phyloP scores from a whole-genome alignment of 306 rosid species.

The Ochetophila trinervis region DNA sequence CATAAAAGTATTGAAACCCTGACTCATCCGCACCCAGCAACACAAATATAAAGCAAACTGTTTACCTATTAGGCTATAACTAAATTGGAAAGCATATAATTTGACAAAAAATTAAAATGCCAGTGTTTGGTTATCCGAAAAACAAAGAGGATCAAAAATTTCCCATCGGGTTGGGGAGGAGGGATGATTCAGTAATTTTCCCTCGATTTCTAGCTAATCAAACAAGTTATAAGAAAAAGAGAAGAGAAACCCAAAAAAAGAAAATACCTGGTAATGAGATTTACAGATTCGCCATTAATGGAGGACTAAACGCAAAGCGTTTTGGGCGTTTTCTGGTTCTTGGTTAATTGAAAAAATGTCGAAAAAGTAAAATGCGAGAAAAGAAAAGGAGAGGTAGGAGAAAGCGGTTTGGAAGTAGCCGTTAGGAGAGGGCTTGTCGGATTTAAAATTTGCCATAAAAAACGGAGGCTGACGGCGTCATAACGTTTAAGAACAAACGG shows the following conservation, averaged over 20 bases:
- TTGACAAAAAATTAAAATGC: not conserved
- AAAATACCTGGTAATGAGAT: conserved; percentile 36
- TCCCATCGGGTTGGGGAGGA: not conserved
- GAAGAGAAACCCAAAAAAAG: conserved; percentile 24
- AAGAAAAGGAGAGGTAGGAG: conserved; percentile 8
- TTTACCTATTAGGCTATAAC: not conserved
- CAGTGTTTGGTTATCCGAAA: not conserved
- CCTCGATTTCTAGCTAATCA: conserved; percentile 10
- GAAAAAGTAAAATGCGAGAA: conserved; percentile 19
- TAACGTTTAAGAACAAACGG: not conserved
- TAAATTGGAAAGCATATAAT: not conserved
- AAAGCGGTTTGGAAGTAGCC: conserved; percentile 30
- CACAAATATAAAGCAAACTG: not conserved
- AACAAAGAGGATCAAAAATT: not conserved
- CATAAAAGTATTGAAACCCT: not conserved
- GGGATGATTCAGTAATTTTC: not conserved
- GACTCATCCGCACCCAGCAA: not conserved
- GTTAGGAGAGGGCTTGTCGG: conserved; percentile 23
- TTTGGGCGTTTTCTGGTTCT: conserved; percentile 18
- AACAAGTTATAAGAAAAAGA: conserved; percentile 9
- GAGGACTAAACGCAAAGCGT: conserved; percentile 4
- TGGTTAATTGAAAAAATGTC: conserved; percentile 17
- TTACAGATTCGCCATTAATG: conserved; percentile 23
- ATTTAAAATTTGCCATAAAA: conserved; percentile 16
- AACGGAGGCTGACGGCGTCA: conserved; percentile 17